Conservation (phyloP, 768 basidiomycete genomes). For the Tylopilus felleus region DNA sequence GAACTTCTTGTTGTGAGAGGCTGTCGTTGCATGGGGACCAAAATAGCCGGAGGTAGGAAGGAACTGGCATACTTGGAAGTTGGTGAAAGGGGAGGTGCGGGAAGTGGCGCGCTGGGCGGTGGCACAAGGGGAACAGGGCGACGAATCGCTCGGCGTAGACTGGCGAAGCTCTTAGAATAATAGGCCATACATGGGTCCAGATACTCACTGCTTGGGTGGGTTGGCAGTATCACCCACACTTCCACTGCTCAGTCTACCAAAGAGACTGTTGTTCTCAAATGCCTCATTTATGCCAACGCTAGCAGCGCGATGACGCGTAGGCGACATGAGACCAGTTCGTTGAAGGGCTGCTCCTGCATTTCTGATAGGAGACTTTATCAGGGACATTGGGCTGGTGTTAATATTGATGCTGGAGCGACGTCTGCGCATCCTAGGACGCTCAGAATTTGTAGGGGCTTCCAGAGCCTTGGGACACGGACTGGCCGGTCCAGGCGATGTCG, state of each 20-base stretch:
- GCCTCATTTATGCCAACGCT: constrained; percentile 40
- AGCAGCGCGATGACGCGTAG: constrained; percentile 43
- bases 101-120: constrained; percentile 30
- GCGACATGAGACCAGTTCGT: constrained; percentile 38
- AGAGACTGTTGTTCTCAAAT: constrained; percentile 39
- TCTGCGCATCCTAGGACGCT: constrained; percentile 48
- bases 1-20: constrained; percentile 13
- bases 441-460: constrained; percentile 17
- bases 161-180: constrained; percentile 16
- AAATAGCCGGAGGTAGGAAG: constrained; percentile 19
- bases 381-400: constrained; percentile 49
- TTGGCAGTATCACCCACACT: constrained; percentile 38
- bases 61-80: constrained; percentile 11
- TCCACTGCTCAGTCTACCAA: constrained; percentile 55
- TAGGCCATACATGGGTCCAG: background rate
- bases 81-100: constrained; percentile 26
- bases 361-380: constrained; percentile 56
- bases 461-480: constrained; percentile 26
- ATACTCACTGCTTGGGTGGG: constrained; percentile 32
- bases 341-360: constrained; percentile 51
- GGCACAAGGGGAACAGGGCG: constrained; percentile 23
- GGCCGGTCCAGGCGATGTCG: constrained; percentile 30
- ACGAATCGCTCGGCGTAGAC: constrained; percentile 41
- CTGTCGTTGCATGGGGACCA: constrained; percentile 17
- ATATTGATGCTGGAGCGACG: constrained; percentile 63